phyloP scores from a whole-genome alignment of 495 filamentous ascomycete species.

The Ascobolus immersus region DNA sequence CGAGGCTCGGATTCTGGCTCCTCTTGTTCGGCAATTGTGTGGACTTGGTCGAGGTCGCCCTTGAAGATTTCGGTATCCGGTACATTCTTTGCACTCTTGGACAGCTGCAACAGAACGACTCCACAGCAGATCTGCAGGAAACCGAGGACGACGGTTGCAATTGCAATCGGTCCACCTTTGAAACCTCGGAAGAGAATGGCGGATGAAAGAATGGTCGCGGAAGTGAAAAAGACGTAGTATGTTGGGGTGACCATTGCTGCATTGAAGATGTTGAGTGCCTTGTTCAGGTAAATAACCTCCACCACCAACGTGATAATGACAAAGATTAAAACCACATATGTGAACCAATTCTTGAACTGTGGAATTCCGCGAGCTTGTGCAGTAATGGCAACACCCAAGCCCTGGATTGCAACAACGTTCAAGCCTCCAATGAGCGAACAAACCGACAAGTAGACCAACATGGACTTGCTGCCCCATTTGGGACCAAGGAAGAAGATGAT shows the following conservation, averaged over 20 bases:
- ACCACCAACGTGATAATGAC: conserved; percentile 66
- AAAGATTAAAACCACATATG: conserved; percentile 78
- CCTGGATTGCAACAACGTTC: conserved; percentile 87
- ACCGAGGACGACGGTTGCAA: conserved; percentile 72
- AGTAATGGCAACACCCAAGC: conserved; percentile 72
- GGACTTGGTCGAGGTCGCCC: conserved; percentile 82
- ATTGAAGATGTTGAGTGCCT: conserved; percentile 95
- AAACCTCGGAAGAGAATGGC: conserved; percentile 85
- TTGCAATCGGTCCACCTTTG: conserved; percentile 56
- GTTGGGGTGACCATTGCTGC: conserved; percentile 91
- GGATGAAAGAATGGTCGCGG: conserved; percentile 75
- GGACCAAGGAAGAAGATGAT: conserved; percentile 66
- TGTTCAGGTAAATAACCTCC: conserved; percentile 89
- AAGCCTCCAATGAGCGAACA: conserved; percentile 86
- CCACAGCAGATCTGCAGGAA: conserved; percentile 87
- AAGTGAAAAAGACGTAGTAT: conserved; percentile 96
- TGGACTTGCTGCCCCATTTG: conserved; percentile 80
- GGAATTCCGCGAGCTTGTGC: conserved; percentile 49
- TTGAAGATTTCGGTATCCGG: conserved; percentile 81
- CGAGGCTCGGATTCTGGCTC: conserved; percentile 89
- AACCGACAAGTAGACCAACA: conserved; percentile 90
- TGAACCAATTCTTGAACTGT: conserved; percentile 95
- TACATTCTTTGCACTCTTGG: conserved; percentile 91
- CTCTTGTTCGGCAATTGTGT: conserved; percentile 78
- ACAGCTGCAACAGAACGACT: conserved; percentile 91